These are phyloP conservation scores for Colletotrichum tofieldiae DNA, from an alignment of 2,329 filamentous ascomycete genomes.

Conservation along the genomic window DNA sequence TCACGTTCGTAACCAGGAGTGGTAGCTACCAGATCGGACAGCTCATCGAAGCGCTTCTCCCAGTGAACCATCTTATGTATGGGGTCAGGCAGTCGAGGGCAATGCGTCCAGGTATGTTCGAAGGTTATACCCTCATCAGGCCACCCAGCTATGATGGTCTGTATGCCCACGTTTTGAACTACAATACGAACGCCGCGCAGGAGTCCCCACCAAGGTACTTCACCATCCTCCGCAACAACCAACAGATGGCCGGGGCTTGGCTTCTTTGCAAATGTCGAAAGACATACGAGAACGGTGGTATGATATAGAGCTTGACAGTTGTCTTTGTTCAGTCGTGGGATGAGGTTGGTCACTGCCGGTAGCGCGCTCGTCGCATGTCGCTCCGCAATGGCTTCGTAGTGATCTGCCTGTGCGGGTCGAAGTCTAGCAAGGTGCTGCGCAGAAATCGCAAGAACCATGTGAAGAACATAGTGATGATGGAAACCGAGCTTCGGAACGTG, in stretches of 20 bases:
- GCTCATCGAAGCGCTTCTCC: constrained; percentile 38
- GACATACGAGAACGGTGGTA: constrained; percentile 45
- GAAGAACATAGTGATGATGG: constrained; percentile 45
- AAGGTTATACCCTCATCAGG: constrained; percentile 27
- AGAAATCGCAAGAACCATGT: constrained; percentile 47
- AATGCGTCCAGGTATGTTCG: constrained; percentile 21
- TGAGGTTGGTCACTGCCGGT: constrained; percentile 43
- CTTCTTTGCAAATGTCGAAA: constrained; percentile 43
- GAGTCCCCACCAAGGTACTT: constrained; percentile 45
- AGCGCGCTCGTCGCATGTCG: constrained; percentile 44
- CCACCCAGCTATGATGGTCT: constrained; percentile 42
- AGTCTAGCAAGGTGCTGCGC: constrained; percentile 45
- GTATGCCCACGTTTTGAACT: constrained; percentile 39
- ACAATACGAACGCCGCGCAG: constrained; percentile 44
- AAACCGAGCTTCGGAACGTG: constrained; percentile 47
- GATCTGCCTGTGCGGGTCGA: constrained; percentile 15
- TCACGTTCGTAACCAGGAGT: constrained; percentile 7
- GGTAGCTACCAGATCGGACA: constrained; percentile 38
- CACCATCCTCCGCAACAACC: constrained; percentile 40
- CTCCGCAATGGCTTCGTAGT: constrained; percentile 44
- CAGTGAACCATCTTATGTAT: constrained; percentile 37
- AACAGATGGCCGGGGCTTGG: constrained; percentile 43
- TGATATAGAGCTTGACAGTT: constrained; percentile 47
- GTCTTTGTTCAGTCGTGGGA: constrained; percentile 42
- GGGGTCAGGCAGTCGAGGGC: constrained; percentile 12